Base-by-base conservation (phyloP, 176 grass and related monocot genomes). In the Olyra latifolia region DNA sequence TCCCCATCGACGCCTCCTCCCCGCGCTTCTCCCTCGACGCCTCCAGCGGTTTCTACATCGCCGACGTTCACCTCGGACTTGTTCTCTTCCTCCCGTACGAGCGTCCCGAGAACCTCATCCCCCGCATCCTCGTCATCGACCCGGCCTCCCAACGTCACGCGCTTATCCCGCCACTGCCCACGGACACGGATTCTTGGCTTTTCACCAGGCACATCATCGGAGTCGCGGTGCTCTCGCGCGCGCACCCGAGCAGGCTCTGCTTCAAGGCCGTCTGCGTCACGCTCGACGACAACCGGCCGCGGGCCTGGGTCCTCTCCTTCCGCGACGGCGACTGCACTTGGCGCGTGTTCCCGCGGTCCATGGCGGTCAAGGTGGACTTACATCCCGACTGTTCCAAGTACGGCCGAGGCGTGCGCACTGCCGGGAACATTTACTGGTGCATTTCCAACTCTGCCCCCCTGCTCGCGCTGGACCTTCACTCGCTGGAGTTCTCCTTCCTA, bases 191-290 rank as follows among this genome's bases (percentile, higher is more conserved):
- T n/a, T n/a, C n/a, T n/a, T n/a, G 42, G 74, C 43, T 16, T 10
- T 3, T 5, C n/a, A 35, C 14, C 16, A 50, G 74, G 65, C 6
- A 57, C 40, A 25, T 71, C 16, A 1, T 85, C 74, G 75, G 83
- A 10, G 58, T 57, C 55, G 55, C 44, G 7, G 7, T 85, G 4
- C 56, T 85, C 44, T 52, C 83, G 12, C 53, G 75, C 45, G 42
- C 28, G 8, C 60, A 78, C 53, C 41, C 63, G 1, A 50, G n/a
- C 42, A 70, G 53, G 29, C 55, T 85, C 66, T 50, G 29, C 66
- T 85, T 85, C 16, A 56, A 71, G 55, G 66, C 10, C 15, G 23
- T 71, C 56, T 85, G 56, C 83, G 14, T 85, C 83, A 49, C 83
- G 65, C 1, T 85, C 74, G 44, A 85, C 22, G 74, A 6, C 22